Conservation (phyloP, 257 asterid species). For the Paulownia fortunei region DNA sequence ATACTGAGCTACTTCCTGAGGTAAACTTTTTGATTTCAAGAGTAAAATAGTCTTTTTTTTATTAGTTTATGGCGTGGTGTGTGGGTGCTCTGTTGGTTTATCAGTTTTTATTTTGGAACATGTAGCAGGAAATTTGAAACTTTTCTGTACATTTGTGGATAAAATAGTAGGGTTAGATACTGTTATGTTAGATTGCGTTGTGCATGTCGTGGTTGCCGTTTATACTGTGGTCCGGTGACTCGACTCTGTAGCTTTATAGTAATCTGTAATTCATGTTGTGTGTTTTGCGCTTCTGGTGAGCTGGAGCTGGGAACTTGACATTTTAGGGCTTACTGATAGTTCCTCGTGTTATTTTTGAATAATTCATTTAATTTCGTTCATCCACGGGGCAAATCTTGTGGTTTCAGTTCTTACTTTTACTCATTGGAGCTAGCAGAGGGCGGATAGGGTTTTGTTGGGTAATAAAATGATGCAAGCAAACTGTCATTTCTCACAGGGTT, state of each 20-base stretch:
- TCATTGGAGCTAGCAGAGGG: not conserved
- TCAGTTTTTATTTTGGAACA: not conserved
- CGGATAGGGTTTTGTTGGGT: not conserved
- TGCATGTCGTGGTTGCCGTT: not conserved
- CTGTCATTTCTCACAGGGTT: not conserved
- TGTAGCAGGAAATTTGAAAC: conserved; percentile 13
- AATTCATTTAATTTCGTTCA: not conserved
- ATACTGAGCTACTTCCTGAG: conserved; percentile 92
- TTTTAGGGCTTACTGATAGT: not conserved
- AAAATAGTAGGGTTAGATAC: not conserved
- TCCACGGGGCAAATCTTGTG: not conserved
- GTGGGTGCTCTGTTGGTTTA: not conserved
- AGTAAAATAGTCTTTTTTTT: not conserved
- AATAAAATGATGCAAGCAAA: not conserved
- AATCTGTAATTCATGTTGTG: not conserved
- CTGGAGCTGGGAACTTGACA: not conserved
- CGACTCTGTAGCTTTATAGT: not conserved
- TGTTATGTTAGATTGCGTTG: not conserved
- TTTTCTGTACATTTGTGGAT: not conserved
- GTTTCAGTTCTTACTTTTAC: not conserved
- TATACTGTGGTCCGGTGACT: not conserved
- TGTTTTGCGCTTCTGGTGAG: conserved; percentile 13
- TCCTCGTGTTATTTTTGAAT: not conserved
- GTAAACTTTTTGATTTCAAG: conserved; percentile 35
- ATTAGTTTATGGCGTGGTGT: not conserved